Evolutionary conservation across 257 asterid species (phyloP).

Genomic region (Fraxinus pennsylvanica): DNA sequence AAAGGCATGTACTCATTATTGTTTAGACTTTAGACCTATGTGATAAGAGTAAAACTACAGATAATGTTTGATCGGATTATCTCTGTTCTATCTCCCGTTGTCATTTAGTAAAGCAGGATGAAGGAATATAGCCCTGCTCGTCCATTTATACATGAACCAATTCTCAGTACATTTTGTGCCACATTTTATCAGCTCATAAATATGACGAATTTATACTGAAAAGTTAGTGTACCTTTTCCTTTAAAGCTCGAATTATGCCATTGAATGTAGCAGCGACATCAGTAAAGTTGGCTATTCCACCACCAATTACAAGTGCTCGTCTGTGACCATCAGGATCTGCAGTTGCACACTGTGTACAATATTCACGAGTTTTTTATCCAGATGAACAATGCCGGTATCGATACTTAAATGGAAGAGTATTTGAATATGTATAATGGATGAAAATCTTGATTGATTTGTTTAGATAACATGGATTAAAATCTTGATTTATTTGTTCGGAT

Average conservation of each 20-base stretch:
- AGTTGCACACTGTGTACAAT: slow-evolving; percentile 75
- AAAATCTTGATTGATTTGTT: background rate
- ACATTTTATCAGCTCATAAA: background rate
- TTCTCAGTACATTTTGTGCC: background rate
- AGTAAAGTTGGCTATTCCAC: slow-evolving; percentile 95
- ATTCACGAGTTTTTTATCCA: slow-evolving; percentile 1
- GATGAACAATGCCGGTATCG: background rate
- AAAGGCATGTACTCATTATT: no score
- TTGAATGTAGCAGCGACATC: slow-evolving; percentile 91
- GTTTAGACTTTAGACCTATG: no score
- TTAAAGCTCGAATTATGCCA: slow-evolving; percentile 89
- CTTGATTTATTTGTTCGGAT: background rate
- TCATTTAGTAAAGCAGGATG: background rate
- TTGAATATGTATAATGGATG: no score
- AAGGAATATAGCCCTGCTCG: background rate
- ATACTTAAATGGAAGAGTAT: background rate
- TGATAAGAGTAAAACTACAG: background rate
- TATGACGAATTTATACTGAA: background rate
- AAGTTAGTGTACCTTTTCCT: slow-evolving; percentile 60
- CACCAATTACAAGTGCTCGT: slow-evolving; percentile 93
- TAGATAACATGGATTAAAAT: background rate
- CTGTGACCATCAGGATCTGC: slow-evolving; percentile 83
- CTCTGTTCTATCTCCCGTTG: background rate
- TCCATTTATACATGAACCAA: background rate
- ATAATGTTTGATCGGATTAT: no score